These are phyloP conservation scores for Sextonia rubra DNA, from an alignment of 164 flowering plant genomes.

Conservation along the genomic window DNA sequence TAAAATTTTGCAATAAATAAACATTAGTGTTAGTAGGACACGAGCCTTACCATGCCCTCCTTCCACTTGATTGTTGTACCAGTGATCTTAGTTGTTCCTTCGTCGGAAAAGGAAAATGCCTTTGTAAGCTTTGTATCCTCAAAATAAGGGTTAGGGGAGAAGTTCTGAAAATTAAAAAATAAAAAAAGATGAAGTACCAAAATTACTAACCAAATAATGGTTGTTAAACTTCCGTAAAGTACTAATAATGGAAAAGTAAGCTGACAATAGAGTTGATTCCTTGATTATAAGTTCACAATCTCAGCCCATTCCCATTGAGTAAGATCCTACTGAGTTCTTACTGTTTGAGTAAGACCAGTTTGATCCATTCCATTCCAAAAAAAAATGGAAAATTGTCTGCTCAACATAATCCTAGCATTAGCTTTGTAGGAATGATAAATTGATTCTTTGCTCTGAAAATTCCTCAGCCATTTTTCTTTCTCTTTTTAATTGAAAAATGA, in stretches of 20 bases:
- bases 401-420: too few relatives aligned
- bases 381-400: too few relatives aligned
- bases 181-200: constrained; percentile 6
- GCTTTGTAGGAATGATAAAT: too few relatives aligned
- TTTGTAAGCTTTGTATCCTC: constrained; percentile 45
- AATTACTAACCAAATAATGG: neutral
- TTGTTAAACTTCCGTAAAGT: neutral
- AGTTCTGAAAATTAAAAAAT: constrained; percentile 31
- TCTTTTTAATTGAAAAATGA: too few relatives aligned
- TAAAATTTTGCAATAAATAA: neutral
- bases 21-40: neutral
- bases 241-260: neutral
- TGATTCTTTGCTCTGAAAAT: too few relatives aligned
- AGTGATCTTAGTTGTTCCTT: constrained; percentile 39
- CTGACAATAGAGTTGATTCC: too few relatives aligned
- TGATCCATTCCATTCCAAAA: too few relatives aligned
- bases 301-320: too few relatives aligned
- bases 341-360: too few relatives aligned
- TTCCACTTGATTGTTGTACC: constrained; percentile 53
- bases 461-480: too few relatives aligned
- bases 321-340: too few relatives aligned
- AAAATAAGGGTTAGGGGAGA: constrained; percentile 43
- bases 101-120: constrained; percentile 37
- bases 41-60: constrained; percentile 42
- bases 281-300: neutral